phyloP scores from a whole-genome alignment of 2,329 filamentous ascomycete species.

The Epichloe sp. region DNA sequence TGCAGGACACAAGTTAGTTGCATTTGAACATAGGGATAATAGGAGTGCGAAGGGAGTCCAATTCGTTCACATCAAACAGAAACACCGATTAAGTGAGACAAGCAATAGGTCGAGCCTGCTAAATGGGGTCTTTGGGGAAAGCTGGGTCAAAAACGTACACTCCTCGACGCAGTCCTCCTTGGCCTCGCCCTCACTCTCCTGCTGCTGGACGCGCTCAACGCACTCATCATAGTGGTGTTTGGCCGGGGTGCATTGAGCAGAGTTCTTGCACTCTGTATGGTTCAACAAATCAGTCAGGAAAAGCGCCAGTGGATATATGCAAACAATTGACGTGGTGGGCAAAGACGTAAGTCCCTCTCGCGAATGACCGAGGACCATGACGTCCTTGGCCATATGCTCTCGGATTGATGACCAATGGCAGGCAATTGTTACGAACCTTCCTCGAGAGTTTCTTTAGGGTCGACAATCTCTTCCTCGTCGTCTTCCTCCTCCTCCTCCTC shows the following conservation, averaged over 20 bases:
- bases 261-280: slow-evolving; percentile 71
- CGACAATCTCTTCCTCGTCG: slow-evolving; percentile 72
- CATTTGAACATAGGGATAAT: not conserved
- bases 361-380: slow-evolving; percentile 3
- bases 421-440: slow-evolving; percentile 57
- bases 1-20: slow-evolving; percentile 21
- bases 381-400: not conserved
- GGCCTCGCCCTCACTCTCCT: slow-evolving; percentile 55
- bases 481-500: slow-evolving; percentile 47
- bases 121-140: not conserved
- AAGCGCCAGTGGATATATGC: not conserved
- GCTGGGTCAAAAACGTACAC: slow-evolving; percentile 53
- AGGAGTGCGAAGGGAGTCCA: not conserved
- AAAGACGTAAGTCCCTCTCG: not conserved
- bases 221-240: slow-evolving; percentile 99
- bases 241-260: slow-evolving; percentile 66
- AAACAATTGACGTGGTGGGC: not conserved
- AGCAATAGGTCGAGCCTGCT: not conserved
- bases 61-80: slow-evolving; percentile 5
- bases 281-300: slow-evolving; percentile 10
- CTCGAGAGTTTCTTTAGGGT: slow-evolving; percentile 78
- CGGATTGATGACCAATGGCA: not conserved
- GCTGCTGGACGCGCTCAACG: slow-evolving; percentile 67
- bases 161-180: slow-evolving; percentile 98
- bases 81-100: not conserved